Percentiles rank a stretch among this genome's conserved stretches.
Conservation (phyloP, 1,284 basidiomycete species). For the Cystobasidium slooffiae region DNA sequence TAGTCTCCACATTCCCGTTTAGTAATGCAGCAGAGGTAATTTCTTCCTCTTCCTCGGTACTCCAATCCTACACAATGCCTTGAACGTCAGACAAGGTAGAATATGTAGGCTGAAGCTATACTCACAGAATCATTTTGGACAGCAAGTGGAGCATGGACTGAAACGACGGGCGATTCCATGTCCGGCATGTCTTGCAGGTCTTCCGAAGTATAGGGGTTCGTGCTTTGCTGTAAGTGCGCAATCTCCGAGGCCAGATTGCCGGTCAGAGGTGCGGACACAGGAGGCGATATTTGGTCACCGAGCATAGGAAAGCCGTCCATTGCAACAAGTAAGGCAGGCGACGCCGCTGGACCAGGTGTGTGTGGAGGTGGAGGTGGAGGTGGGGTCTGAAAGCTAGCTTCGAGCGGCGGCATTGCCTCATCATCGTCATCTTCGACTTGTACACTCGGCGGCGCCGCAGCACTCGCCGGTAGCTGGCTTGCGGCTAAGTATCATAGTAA, state of each 20-base stretch:
- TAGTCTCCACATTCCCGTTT: conserved; percentile 17
- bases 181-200: conserved; percentile 29
- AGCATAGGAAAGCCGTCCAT: not conserved
- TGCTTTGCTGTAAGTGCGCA: not conserved
- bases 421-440: conserved; percentile 9
- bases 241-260: conserved; percentile 8
- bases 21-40: conserved; percentile 3
- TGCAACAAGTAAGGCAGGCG: not conserved
- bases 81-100: not conserved
- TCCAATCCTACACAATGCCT: conserved; percentile 2
- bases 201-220: conserved; percentile 2
- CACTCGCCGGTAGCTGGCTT: not conserved
- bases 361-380: not conserved
- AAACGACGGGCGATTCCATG: not conserved
- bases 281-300: not conserved
- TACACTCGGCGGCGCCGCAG: not conserved
- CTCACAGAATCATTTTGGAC: not conserved
- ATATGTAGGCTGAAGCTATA: not conserved
- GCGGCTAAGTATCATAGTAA: not conserved
- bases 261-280: not conserved
- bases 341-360: not conserved
- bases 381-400: not conserved
- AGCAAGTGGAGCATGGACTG: too few relatives aligned
- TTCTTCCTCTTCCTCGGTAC: conserved; percentile 27
- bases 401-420: conserved; percentile 11